Evolutionary conservation across 169 alveolate species (phyloP).

Genomic region (Babesia ovata): DNA sequence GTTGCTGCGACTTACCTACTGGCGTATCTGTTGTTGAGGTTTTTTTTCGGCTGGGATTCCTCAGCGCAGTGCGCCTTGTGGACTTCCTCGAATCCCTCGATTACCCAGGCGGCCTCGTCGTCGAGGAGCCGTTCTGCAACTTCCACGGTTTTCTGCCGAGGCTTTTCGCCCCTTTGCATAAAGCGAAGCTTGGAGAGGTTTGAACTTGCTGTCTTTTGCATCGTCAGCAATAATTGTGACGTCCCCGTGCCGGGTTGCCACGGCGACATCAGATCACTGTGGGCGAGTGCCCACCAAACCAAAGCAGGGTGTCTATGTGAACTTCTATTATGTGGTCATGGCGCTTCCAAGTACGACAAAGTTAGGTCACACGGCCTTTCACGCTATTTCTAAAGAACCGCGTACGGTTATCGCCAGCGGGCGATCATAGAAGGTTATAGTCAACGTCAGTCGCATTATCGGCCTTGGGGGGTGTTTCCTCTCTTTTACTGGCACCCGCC

Average conservation of each 20-base stretch:
- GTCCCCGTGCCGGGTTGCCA: no score
- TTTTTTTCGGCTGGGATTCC: not conserved
- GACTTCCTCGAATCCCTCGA: constrained; percentile 58
- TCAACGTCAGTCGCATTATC: constrained; percentile 9
- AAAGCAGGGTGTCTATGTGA: no score
- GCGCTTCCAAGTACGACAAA: no score
- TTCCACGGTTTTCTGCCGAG: constrained; percentile 21
- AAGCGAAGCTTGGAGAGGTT: constrained; percentile 53
- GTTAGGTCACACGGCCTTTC: not conserved
- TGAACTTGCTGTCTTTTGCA: constrained; percentile 16
- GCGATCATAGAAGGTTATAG: constrained; percentile 18
- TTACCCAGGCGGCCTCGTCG: constrained; percentile 55
- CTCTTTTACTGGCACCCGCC: not conserved
- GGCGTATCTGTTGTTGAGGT: constrained; percentile 38
- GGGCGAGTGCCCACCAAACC: no score
- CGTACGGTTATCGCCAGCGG: not conserved
- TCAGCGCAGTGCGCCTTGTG: constrained; percentile 37
- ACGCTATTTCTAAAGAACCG: not conserved
- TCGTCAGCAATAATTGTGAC: not conserved
- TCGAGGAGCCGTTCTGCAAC: constrained; percentile 44
- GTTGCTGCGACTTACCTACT: constrained; percentile 37
- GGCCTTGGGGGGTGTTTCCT: not conserved
- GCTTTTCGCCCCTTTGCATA: constrained; percentile 50
- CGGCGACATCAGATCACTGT: no score
- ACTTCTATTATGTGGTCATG: no score